Evolutionary conservation across 2,329 filamentous ascomycete species (phyloP).

Genomic region (Colletotrichum sidae): DNA sequence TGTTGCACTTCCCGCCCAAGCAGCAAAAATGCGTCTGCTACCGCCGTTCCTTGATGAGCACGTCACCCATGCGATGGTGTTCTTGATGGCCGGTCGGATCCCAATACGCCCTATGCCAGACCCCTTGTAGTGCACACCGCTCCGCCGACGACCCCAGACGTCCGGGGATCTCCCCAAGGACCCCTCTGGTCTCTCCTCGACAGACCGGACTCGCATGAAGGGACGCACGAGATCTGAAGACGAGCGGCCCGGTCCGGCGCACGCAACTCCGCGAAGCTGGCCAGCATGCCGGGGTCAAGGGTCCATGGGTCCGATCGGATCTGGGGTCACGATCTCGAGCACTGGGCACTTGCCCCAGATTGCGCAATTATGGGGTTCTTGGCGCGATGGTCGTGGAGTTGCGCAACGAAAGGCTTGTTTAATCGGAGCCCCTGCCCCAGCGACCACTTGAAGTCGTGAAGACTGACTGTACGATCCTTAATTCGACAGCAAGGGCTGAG

Average conservation of each 20-base stretch:
- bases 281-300: background rate
- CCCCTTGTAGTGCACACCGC: background rate
- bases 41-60: too few species aligned
- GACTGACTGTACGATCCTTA: background rate
- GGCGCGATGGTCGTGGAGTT: conserved; percentile 2
- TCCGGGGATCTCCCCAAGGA: background rate
- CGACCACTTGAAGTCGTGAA: background rate
- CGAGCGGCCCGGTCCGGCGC: conserved; percentile 27
- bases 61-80: too few species aligned
- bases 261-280: background rate
- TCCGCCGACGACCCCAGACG: background rate
- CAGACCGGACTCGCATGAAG: background rate
- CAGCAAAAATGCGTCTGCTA: too few species aligned
- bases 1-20: too few species aligned
- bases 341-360: conserved; percentile 20
- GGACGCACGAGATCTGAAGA: background rate
- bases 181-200: background rate
- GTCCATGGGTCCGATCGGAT: conserved; percentile 20
- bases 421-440: background rate
- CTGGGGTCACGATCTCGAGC: conserved; percentile 20
- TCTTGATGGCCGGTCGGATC: too few species aligned
- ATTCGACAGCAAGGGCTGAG: too few species aligned
- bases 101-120: background rate
- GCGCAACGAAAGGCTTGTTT: background rate
- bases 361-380: conserved; percentile 30